These are phyloP conservation scores for Fusarium sp. DNA, from an alignment of 2,329 filamentous ascomycete species.

Conservation along the genomic window DNA sequence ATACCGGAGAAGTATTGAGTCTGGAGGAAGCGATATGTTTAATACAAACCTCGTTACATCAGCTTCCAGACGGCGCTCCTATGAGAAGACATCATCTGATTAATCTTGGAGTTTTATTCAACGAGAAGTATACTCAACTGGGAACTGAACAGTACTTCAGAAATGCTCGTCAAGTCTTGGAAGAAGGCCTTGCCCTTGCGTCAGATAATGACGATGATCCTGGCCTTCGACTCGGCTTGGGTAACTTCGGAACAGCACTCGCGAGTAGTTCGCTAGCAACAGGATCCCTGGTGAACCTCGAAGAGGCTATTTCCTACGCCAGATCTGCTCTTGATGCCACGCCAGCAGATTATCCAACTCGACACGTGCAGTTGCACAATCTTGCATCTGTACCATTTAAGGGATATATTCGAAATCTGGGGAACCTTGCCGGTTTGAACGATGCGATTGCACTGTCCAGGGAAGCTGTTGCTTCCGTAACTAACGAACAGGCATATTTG, in stretches of 20 bases:
- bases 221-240: rapidly evolving
- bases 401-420: background rate
- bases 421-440: rapidly evolving
- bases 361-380: background rate
- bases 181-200: background rate
- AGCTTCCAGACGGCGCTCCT: rapidly evolving
- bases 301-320: background rate
- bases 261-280: background rate
- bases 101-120: background rate
- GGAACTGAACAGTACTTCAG: background rate
- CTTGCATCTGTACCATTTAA: background rate
- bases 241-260: background rate
- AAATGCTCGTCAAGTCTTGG: background rate
- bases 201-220: background rate
- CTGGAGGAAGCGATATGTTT: background rate
- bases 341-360: rapidly evolving
- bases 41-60: background rate
- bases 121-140: background rate
- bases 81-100: rapidly evolving
- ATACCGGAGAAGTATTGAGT: background rate
- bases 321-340: background rate
- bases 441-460: background rate
- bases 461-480: background rate
- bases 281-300: background rate
- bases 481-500: background rate